These are phyloP conservation scores for Zymoseptoria passerinii DNA, from an alignment of 2,329 filamentous ascomycete genomes.

Conservation along the genomic window DNA sequence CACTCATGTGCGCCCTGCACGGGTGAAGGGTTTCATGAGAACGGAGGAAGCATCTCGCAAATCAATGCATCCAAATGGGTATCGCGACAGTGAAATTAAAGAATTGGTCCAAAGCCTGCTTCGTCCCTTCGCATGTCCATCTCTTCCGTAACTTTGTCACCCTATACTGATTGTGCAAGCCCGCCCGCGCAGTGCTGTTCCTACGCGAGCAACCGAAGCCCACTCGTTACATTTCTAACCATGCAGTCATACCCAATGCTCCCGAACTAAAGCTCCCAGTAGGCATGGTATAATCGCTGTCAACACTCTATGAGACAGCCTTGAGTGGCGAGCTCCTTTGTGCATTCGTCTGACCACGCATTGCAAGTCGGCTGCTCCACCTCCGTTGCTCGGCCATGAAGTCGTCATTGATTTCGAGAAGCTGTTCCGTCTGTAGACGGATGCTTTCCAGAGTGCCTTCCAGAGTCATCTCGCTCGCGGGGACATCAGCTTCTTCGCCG, in stretches of 20 bases:
- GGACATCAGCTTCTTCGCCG: neutral
- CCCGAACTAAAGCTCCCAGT: neutral
- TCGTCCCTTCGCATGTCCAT: neutral
- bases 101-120: neutral
- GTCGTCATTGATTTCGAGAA: constrained; percentile 29
- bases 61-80: neutral
- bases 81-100: neutral
- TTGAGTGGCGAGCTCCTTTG: constrained; percentile 6
- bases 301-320: constrained; percentile 13
- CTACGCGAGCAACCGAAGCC: neutral
- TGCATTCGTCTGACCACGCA: neutral
- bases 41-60: no score
- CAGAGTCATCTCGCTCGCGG: constrained; percentile 17
- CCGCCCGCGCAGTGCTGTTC: neutral
- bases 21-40: no score
- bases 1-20: neutral
- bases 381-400: constrained; percentile 25
- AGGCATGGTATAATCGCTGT: neutral
- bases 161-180: neutral
- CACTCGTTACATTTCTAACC: neutral
- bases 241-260: neutral
- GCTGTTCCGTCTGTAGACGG: constrained; percentile 27
- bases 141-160: neutral
- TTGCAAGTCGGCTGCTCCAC: constrained; percentile 16
- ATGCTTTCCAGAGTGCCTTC: constrained; percentile 28